Evolutionary conservation across 73 alveolate genomes (phyloP).

Genomic region (Paramecium tetraurelia): DNA sequence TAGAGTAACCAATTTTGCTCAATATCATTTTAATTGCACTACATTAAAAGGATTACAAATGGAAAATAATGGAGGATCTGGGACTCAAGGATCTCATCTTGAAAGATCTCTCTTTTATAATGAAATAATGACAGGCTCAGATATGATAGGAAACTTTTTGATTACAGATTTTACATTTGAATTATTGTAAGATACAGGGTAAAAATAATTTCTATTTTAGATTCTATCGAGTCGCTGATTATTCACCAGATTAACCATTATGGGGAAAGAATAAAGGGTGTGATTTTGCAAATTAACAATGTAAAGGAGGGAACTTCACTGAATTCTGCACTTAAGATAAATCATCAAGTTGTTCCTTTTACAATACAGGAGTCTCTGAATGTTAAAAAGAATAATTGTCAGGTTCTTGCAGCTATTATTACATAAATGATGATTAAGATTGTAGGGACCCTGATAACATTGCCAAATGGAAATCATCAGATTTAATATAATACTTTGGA

Average conservation of each 20-base stretch:
- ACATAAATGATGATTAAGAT: neutral
- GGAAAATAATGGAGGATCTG: conserved; percentile 28
- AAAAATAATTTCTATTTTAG: neutral
- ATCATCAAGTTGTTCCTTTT: neutral
- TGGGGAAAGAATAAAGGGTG: conserved; percentile 39
- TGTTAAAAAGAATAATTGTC: neutral
- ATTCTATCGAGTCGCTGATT: neutral
- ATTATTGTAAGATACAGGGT: conserved; percentile 36
- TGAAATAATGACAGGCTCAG: conserved; percentile 42
- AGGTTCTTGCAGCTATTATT: neutral
- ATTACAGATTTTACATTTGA: neutral
- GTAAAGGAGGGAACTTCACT: neutral
- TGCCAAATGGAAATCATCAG: neutral
- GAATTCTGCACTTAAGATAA: neutral
- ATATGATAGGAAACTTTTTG: neutral
- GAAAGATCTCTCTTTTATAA: conserved; percentile 46
- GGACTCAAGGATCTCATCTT: neutral
- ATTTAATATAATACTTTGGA: neutral
- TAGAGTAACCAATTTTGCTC: neutral
- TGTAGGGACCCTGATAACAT: neutral
- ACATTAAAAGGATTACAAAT: neutral
- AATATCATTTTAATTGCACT: conserved; percentile 9
- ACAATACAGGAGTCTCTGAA: neutral
- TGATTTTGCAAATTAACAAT: neutral
- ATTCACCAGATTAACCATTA: neutral